These are phyloP conservation scores for Detonula confervacea DNA, from an alignment of 352 stramenopile species.

Conservation along the genomic window DNA sequence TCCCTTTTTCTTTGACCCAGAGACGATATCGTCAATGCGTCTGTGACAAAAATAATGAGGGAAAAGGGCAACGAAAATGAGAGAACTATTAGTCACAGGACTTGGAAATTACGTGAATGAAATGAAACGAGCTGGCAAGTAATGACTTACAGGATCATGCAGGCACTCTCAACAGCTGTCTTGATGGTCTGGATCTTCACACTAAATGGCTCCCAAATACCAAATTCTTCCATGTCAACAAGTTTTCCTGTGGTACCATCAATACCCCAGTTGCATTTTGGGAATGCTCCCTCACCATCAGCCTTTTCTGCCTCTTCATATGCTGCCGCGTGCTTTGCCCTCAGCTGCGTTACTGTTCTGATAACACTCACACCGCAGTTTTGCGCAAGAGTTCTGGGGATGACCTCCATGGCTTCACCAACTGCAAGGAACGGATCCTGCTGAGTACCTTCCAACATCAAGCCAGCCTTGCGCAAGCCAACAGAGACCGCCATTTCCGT, in stretches of 20 bases:
- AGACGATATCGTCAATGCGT: conserved; percentile 99
- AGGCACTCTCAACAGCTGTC: conserved; percentile 98
- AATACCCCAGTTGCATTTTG: conserved; percentile 86
- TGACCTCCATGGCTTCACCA: conserved; percentile 97
- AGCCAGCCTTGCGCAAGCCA: conserved; percentile 87
- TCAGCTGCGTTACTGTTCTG: conserved; percentile 96
- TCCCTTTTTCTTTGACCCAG: conserved; percentile 92
- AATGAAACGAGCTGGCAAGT: conserved; percentile 4
- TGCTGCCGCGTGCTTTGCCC: conserved; percentile 88
- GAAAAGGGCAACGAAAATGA: conserved; percentile 69
- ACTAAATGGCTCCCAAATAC: conserved; percentile 99
- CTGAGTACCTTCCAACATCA: conserved; percentile 95
- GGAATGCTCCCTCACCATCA: conserved; percentile 31
- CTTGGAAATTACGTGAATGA: conserved; percentile 13
- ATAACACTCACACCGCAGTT: conserved; percentile 99
- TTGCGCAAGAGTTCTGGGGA: conserved; percentile 97
- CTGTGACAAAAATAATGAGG: conserved; percentile 61
- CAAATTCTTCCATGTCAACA: conserved; percentile 94
- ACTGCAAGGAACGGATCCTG: conserved; percentile 98
- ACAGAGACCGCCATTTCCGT: conserved; percentile 99
- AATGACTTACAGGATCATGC: conserved; percentile 89
- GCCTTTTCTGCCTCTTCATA: conserved; percentile 63
- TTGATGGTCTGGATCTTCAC: conserved; percentile 99
- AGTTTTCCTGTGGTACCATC: conserved; percentile 90
- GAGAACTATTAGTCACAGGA: conserved; percentile 8